Evolutionary conservation across 2,329 filamentous ascomycete genomes (phyloP).

Genomic region (Apiospora phragmitis): DNA sequence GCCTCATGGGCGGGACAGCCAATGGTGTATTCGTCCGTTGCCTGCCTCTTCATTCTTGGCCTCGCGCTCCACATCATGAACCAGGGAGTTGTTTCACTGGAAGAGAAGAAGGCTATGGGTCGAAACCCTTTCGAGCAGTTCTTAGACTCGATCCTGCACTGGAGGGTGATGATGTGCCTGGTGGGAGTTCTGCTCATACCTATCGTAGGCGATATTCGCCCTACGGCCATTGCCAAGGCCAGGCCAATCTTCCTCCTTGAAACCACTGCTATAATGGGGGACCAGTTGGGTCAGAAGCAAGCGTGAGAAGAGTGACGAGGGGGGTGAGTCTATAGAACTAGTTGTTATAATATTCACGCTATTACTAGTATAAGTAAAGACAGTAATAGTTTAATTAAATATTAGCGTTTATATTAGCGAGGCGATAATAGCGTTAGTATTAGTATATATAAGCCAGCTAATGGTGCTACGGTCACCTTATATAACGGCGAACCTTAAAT

Average conservation of each 20-base stretch:
- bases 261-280: background rate
- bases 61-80: background rate
- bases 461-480: too few relatives aligned
- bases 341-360: too few relatives aligned
- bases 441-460: too few relatives aligned
- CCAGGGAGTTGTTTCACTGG: background rate
- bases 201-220: background rate
- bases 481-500: too few relatives aligned
- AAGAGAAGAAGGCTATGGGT: background rate
- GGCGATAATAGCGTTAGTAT: too few relatives aligned
- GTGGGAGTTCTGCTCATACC: background rate
- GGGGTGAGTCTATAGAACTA: background rate
- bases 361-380: too few relatives aligned
- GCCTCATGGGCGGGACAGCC: background rate
- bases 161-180: background rate
- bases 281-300: background rate
- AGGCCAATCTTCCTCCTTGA: background rate
- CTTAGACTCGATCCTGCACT: background rate
- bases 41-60: background rate
- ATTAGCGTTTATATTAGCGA: too few relatives aligned
- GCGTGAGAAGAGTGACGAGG: background rate
- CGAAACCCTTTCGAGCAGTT: background rate
- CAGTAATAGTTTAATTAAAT: too few relatives aligned
- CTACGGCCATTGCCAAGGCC: background rate
- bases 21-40: background rate